Conservation (phyloP, 371 early-diverging fungal genomes). For the Actinomucor elegans region DNA sequence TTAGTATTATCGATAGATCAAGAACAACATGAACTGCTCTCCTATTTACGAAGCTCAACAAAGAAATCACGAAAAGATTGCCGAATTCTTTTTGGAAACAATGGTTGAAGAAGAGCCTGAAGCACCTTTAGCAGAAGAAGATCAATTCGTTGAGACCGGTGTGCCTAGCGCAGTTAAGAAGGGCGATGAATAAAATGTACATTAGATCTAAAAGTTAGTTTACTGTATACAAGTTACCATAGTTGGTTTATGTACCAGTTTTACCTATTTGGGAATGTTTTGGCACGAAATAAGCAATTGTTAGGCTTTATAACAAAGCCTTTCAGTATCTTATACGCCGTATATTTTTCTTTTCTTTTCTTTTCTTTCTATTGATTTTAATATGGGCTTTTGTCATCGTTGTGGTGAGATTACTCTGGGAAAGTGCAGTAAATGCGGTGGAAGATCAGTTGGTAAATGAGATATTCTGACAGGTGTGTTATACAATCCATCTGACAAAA, state of each 20-base stretch:
- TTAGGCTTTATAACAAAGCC: too few species aligned
- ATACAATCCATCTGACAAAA: too few species aligned
- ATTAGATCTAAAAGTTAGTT: background rate
- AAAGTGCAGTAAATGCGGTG: slow-evolving; percentile 62
- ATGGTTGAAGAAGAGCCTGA: slow-evolving; percentile 57
- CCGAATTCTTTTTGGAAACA: slow-evolving; percentile 61
- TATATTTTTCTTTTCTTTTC: slow-evolving; percentile 5
- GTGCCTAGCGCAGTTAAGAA: slow-evolving; percentile 18
- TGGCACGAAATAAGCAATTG: too few species aligned
- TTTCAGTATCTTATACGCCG: too few species aligned
- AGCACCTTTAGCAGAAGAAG: slow-evolving; percentile 49
- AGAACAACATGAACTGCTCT: slow-evolving; percentile 59
- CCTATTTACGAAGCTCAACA: slow-evolving; percentile 71
- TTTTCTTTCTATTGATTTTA: slow-evolving; percentile 11
- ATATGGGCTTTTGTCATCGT: slow-evolving; percentile 62
- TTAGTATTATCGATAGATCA: slow-evolving; percentile 41
- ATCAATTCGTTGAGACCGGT: slow-evolving; percentile 46
- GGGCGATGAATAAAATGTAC: slow-evolving; percentile 2
- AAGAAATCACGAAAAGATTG: slow-evolving; percentile 62
- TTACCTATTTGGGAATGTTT: slow-evolving; percentile 24
- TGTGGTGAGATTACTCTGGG: slow-evolving; percentile 58
- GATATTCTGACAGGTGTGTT: too few species aligned
- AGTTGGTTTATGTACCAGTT: background rate
- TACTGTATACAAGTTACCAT: slow-evolving; percentile 9
- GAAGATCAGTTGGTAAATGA: slow-evolving; percentile 56